Evolutionary conservation across 345 rosid genomes (phyloP), one percentile per base, ranked within the genome.

Genomic region (Camelina laxa): DNA sequence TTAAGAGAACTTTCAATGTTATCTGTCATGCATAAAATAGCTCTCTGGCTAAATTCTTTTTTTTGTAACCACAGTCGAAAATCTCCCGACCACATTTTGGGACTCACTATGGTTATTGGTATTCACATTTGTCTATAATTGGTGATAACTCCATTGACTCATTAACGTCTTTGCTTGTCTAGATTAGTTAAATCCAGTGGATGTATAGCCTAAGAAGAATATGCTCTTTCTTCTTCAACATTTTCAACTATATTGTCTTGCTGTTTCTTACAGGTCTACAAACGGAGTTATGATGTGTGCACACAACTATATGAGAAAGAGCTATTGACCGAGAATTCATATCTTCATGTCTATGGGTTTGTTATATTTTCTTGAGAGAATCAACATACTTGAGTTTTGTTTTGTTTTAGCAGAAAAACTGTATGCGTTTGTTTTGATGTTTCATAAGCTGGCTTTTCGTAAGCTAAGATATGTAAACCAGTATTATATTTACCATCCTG

Each of bases 241-340:
- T 50, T 71, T 45, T 56, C 41, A 62, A 67, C 16, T 4, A 70
- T 65, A 39, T 39, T 33, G 59, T 42, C 69, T 51, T 22, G 7
- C 62, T 78, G 24, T 53, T 80, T 70, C 53, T 64, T 64, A 59
- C 86, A 95, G 99, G 98, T 88, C 70, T 90, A 89, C 86, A 89
- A 85, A 77, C 92, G 97, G 60, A 92, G 98, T 70, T 84, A 77
- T 63, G 94, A 89, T 41, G 70, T 90, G 67, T 92, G 99, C 84
- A 76, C 84, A 86, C 93, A 88, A 81, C 82, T 95, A 31, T 92
- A 92, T 80, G 96, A 90, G 81, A 95, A 90, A 83, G 99, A 95
- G 83, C 86, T 92, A 75, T 78, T 89, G 81, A 87, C 86, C 9
- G 96, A 90, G 61, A 84, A 70, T 87, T 95, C 99, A 51, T 95